Percentiles rank a stretch among this genome's conserved stretches.
Conservation (phyloP, 345 rosid species). For the Aquilaria yunnanensis region DNA sequence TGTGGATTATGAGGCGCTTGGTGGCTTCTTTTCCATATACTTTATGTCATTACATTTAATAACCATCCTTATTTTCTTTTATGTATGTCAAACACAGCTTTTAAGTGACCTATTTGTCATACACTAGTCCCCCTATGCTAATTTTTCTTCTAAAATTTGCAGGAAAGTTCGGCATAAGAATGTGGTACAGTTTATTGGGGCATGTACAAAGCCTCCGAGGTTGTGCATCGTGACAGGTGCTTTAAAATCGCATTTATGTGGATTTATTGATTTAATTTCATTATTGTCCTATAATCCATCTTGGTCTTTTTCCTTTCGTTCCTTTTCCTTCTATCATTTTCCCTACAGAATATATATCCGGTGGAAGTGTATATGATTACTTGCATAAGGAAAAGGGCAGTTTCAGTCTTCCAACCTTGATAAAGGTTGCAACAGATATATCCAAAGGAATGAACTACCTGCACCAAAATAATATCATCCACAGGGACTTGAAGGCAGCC, state of each 20-base stretch:
- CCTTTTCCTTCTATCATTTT: neutral
- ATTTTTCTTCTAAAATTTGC: conserved; percentile 21
- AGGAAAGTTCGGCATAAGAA: conserved; percentile 97
- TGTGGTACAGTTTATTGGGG: conserved; percentile 96
- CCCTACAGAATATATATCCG: conserved; percentile 74
- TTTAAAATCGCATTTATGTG: neutral
- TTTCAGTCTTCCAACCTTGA: conserved; percentile 80
- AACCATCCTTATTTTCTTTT: too few species aligned
- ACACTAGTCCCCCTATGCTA: too few species aligned
- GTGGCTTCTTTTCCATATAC: too few species aligned
- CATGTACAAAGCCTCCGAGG: conserved; percentile 92
- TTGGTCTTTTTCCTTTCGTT: conserved; percentile 5
- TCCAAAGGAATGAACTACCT: conserved; percentile 98
- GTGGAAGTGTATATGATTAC: conserved; percentile 99
- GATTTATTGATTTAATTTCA: neutral
- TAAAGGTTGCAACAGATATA: conserved; percentile 88
- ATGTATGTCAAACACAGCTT: too few species aligned
- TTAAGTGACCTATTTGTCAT: too few species aligned
- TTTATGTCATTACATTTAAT: too few species aligned
- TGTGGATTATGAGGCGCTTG: too few species aligned
- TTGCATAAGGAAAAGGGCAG: conserved; percentile 90
- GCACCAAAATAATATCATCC: conserved; percentile 36
- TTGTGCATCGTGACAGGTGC: conserved; percentile 84
- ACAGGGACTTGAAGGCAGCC: conserved; percentile 89
- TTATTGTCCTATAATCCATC: neutral